Conservation (phyloP, 768 basidiomycete species). For the Russula compacta region DNA sequence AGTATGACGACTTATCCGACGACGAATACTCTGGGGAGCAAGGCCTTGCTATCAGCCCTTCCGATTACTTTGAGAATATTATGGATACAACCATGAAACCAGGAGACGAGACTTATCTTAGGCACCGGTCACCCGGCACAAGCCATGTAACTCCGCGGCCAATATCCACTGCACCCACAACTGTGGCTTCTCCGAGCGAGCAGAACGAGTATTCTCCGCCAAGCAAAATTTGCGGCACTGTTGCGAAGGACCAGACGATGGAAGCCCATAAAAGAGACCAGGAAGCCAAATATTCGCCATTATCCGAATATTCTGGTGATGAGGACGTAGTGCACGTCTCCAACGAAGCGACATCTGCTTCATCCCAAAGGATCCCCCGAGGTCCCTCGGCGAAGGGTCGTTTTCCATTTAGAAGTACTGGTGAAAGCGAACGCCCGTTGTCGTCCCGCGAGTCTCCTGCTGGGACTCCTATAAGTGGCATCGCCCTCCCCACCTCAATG, state of each 20-base stretch:
- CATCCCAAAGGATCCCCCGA: background rate
- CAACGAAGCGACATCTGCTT: background rate
- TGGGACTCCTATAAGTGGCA: background rate
- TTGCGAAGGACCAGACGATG: background rate
- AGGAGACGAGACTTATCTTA: background rate
- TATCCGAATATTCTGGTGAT: conserved; percentile 13
- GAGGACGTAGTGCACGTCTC: background rate
- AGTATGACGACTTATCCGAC: conserved; percentile 7
- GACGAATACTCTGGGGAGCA: conserved; percentile 24
- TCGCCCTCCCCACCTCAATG: background rate
- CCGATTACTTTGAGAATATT: conserved; percentile 1
- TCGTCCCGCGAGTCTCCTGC: background rate
- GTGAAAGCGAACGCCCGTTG: background rate
- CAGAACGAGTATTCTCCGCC: background rate
- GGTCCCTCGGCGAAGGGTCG: background rate
- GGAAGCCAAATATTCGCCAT: conserved; percentile 1
- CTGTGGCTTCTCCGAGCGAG: background rate
- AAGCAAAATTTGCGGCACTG: background rate
- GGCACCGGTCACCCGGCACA: background rate
- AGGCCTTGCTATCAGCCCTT: conserved; percentile 22
- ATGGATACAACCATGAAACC: background rate
- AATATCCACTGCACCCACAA: background rate
- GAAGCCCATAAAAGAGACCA: background rate
- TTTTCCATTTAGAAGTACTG: background rate
- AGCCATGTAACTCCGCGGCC: conserved; percentile 2